Evolutionary conservation across 495 filamentous ascomycete genomes (phyloP).

Genomic region (Neurospora tetrasperma): DNA sequence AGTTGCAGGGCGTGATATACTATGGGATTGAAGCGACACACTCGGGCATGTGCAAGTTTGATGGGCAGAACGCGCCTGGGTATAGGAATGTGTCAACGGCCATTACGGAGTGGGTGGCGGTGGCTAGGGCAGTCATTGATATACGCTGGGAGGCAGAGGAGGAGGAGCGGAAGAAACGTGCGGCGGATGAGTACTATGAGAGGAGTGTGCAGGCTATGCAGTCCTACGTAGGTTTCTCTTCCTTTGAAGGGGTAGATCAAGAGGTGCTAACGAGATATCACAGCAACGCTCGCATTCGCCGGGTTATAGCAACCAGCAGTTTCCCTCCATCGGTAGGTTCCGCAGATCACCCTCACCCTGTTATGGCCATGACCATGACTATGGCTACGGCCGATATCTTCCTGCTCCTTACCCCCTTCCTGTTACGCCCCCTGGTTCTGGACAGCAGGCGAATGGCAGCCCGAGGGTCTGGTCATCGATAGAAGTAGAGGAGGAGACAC

Average conservation of each 20-base stretch:
- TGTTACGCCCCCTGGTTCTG: not conserved
- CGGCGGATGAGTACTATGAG: slow-evolving; percentile 33
- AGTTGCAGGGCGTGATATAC: slow-evolving; percentile 61
- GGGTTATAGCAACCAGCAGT: slow-evolving; percentile 7
- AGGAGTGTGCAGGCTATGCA: slow-evolving; percentile 16
- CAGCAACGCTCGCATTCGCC: not conserved
- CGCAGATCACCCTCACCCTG: not conserved
- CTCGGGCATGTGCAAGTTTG: slow-evolving; percentile 82
- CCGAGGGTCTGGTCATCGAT: not conserved
- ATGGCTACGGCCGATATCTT: not conserved
- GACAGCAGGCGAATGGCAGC: not conserved
- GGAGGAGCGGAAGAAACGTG: slow-evolving; percentile 36
- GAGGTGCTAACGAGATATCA: not conserved
- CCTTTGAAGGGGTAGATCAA: not conserved
- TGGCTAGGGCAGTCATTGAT: slow-evolving; percentile 46
- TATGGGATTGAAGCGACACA: slow-evolving; percentile 77
- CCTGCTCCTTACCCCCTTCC: not conserved
- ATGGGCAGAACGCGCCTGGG: slow-evolving; percentile 58
- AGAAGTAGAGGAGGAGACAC: not conserved
- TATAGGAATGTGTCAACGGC: slow-evolving; percentile 65
- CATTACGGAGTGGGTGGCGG: slow-evolving; percentile 55
- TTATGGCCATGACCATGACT: not conserved
- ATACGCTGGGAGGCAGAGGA: slow-evolving; percentile 56
- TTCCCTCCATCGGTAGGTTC: slow-evolving; percentile 14
- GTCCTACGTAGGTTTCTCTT: slow-evolving; percentile 26